These are phyloP conservation scores for Haematococcus lacustris DNA, from an alignment of 139 green algal species.

Conservation along the genomic window DNA sequence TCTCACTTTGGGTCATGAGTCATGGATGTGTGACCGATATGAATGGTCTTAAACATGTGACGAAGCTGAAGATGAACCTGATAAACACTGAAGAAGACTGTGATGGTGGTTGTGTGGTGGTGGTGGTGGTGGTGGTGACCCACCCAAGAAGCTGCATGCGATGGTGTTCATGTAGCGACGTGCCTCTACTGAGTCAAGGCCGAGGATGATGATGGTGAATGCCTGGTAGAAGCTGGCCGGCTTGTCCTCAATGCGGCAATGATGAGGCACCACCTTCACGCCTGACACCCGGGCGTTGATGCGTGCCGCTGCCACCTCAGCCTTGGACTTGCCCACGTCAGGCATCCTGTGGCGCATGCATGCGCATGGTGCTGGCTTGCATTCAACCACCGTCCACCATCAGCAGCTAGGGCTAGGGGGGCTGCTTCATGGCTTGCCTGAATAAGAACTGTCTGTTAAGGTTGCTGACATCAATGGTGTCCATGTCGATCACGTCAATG, in stretches of 20 bases:
- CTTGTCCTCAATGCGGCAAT: constrained; percentile 95
- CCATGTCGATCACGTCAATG: constrained; percentile 99
- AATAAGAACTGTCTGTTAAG: constrained; percentile 99
- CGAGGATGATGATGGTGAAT: constrained; percentile 91
- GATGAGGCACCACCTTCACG: constrained; percentile 74
- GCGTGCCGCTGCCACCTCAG: constrained; percentile 76
- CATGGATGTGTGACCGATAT: no score
- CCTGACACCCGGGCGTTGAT: constrained; percentile 79
- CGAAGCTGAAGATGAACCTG: no score
- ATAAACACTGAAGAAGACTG: no score
- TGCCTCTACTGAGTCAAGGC: constrained; percentile 95
- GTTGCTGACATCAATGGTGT: constrained; percentile 99
- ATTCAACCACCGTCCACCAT: no score
- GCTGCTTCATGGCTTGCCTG: no score
- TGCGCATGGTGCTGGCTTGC: no score
- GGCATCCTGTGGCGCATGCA: constrained; percentile 44
- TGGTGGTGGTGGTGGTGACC: constrained; percentile 9
- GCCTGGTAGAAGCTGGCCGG: constrained; percentile 79
- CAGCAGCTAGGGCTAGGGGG: no score
- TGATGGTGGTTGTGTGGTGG: no score
- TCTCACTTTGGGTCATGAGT: no score
- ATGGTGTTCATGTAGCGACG: constrained; percentile 95
- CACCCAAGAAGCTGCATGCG: constrained; percentile 90
- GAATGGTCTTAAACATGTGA: no score
- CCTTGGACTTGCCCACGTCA: constrained; percentile 94